phyloP scores from a whole-genome alignment of 257 asterid species.

The Plantago major region DNA sequence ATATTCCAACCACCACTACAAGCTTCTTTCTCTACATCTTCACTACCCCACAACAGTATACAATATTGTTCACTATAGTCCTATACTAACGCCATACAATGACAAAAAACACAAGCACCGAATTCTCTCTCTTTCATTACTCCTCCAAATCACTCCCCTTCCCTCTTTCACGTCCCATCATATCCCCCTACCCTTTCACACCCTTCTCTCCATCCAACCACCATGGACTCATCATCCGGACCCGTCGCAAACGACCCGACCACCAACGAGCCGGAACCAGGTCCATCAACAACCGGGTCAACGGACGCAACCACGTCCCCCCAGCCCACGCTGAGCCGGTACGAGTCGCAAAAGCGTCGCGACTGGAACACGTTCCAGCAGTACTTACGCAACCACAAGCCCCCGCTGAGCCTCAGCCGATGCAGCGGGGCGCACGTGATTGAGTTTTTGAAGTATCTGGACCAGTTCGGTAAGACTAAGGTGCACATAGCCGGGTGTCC shows the following conservation, averaged over 20 bases:
- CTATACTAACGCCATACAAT: too few relatives aligned
- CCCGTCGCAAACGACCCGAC: slow-evolving; percentile 17
- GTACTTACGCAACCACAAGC: slow-evolving; percentile 41
- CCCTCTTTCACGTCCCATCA: slow-evolving; percentile 31
- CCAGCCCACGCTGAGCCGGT: slow-evolving; percentile 33
- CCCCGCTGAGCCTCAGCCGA: slow-evolving; percentile 35
- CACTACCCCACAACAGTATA: too few relatives aligned
- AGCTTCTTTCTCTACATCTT: too few relatives aligned
- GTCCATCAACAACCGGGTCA: slow-evolving; percentile 19
- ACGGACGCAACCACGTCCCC: slow-evolving; percentile 13
- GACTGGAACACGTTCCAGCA: slow-evolving; percentile 48
- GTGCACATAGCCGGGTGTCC: slow-evolving; percentile 39
- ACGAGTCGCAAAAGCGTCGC: slow-evolving; percentile 44
- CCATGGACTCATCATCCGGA: slow-evolving; percentile 28
- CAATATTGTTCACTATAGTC: too few relatives aligned
- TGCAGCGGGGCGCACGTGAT: slow-evolving; percentile 51
- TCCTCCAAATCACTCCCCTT: slow-evolving; percentile 17
- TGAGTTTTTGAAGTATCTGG: slow-evolving; percentile 43
- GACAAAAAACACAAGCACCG: too few relatives aligned
- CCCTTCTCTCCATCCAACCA: not conserved
- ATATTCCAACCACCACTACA: too few relatives aligned
- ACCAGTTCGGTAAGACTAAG: slow-evolving; percentile 49
- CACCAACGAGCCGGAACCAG: not conserved
- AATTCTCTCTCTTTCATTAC: slow-evolving; percentile 9
- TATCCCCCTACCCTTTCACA: slow-evolving; percentile 2